These are phyloP conservation scores for Aspergillus quadricinctus DNA, from an alignment of 2,329 filamentous ascomycete species.

Conservation along the genomic window DNA sequence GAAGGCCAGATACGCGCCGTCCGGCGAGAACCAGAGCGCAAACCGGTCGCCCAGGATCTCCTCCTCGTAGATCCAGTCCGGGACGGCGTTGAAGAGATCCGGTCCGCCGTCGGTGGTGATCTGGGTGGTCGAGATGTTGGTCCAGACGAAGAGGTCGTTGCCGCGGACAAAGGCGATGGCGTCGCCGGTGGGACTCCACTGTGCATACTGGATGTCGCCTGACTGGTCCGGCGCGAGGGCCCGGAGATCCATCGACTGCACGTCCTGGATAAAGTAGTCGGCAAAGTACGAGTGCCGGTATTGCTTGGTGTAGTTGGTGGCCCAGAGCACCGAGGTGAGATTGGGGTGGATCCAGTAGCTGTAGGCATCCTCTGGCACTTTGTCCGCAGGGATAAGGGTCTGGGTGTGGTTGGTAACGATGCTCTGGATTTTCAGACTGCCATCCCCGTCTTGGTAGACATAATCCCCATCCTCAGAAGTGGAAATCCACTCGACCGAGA, in stretches of 20 bases:
- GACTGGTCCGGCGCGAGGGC: slow-evolving; percentile 56
- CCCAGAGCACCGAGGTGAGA: slow-evolving; percentile 56
- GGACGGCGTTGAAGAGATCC: slow-evolving; percentile 84
- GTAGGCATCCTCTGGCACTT: slow-evolving; percentile 52
- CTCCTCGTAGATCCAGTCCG: slow-evolving; percentile 90
- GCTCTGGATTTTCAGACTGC: slow-evolving; percentile 57
- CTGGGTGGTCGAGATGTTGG: slow-evolving; percentile 51
- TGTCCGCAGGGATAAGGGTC: slow-evolving; percentile 55
- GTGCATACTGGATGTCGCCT: slow-evolving; percentile 64
- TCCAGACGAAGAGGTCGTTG: slow-evolving; percentile 61
- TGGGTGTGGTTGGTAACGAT: slow-evolving; percentile 55
- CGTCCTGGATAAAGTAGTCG: slow-evolving; percentile 62
- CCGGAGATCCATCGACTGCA: slow-evolving; percentile 44
- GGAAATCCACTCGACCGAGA: slow-evolving; percentile 55
- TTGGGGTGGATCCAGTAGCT: slow-evolving; percentile 62
- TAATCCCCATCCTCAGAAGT: slow-evolving; percentile 60
- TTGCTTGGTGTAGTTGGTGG: slow-evolving; percentile 63
- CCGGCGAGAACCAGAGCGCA: slow-evolving; percentile 87
- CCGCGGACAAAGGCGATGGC: slow-evolving; percentile 63
- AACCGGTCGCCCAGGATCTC: slow-evolving; percentile 72
- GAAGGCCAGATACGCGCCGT: slow-evolving; percentile 81
- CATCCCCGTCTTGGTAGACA: slow-evolving; percentile 49
- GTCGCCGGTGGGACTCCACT: slow-evolving; percentile 55
- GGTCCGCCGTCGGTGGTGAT: slow-evolving; percentile 80
- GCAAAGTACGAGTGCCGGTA: slow-evolving; percentile 66